phyloP scores from a whole-genome alignment of 805 yeast genomes.

The Jamesozyma lodderae region DNA sequence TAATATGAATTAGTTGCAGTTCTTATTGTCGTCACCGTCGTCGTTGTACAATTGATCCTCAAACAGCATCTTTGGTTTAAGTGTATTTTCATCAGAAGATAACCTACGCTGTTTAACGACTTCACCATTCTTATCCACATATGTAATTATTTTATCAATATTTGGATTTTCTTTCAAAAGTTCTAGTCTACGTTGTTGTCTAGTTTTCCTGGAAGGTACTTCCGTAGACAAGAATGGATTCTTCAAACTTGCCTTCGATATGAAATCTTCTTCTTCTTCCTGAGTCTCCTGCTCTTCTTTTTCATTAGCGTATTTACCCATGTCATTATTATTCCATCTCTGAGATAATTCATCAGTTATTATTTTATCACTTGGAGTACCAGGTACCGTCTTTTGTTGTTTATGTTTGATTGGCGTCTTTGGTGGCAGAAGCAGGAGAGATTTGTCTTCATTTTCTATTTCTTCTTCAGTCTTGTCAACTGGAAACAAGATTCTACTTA shows the following conservation, averaged over 20 bases:
- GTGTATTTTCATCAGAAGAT: slow-evolving; percentile 16
- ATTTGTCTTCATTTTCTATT: slow-evolving; percentile 6
- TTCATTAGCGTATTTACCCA: no score
- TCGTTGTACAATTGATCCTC: slow-evolving; percentile 8
- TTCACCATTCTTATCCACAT: slow-evolving; percentile 31
- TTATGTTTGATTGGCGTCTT: neutral
- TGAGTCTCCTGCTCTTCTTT: slow-evolving; percentile 13
- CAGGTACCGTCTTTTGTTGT: slow-evolving; percentile 14
- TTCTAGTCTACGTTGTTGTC: slow-evolving; percentile 9
- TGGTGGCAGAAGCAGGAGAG: slow-evolving; percentile 2
- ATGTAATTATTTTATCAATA: slow-evolving; percentile 21
- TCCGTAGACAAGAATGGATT: slow-evolving; percentile 16
- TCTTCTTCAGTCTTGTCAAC: slow-evolving; percentile 6
- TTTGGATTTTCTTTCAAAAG: slow-evolving; percentile 15
- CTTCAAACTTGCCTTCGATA: neutral
- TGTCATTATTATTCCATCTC: slow-evolving; percentile 29
- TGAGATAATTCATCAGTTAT: slow-evolving; percentile 27
- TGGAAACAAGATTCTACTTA: slow-evolving; percentile 24
- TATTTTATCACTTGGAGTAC: slow-evolving; percentile 32
- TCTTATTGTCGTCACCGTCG: no score
- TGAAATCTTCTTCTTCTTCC: slow-evolving; percentile 8
- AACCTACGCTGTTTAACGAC: slow-evolving; percentile 12
- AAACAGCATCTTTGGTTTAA: slow-evolving; percentile 27
- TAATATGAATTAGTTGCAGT: no score
- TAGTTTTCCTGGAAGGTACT: slow-evolving; percentile 8